Evolutionary conservation across 176 grass and related monocot species (phyloP).

Genomic region (Dactylis glomerata): DNA sequence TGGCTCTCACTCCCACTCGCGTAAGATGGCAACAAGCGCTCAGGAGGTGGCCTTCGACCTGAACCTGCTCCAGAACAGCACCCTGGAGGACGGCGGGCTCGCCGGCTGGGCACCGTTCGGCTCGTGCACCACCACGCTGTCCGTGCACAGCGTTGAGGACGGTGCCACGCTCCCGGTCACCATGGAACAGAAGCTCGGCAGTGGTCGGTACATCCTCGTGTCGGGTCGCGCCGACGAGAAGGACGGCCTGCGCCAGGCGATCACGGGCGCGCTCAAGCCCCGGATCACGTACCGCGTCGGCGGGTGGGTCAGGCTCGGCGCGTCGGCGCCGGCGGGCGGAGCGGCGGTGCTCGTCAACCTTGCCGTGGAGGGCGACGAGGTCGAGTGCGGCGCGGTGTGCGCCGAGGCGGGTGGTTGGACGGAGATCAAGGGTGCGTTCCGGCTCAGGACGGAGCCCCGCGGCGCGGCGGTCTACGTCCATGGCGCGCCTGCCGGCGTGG

Average conservation of each 20-base stretch:
- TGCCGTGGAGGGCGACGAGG: conserved; percentile 22
- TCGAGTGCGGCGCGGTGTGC: conserved; percentile 27
- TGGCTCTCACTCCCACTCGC: neutral
- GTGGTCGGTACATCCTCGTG: conserved; percentile 26
- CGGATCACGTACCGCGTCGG: conserved; percentile 40
- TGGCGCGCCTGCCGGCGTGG: conserved; percentile 29
- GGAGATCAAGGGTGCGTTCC: conserved; percentile 48
- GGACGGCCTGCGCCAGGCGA: conserved; percentile 26
- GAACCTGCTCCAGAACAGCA: conserved; percentile 19
- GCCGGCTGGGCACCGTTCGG: conserved; percentile 39
- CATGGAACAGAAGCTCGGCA: neutral
- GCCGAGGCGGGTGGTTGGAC: conserved; percentile 22
- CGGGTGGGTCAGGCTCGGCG: conserved; percentile 39
- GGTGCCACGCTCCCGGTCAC: too few species aligned
- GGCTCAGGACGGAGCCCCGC: neutral
- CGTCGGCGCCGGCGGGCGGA: neutral
- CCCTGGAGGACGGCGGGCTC: neutral
- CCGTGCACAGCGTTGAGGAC: neutral
- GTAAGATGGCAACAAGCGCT: neutral
- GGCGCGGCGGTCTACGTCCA: conserved; percentile 29
- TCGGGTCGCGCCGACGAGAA: neutral
- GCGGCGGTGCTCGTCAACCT: conserved; percentile 19
- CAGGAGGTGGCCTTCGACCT: conserved; percentile 45
- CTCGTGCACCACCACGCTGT: conserved; percentile 31
- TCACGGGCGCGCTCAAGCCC: conserved; percentile 20